Base-by-base conservation (phyloP, 2,329 filamentous ascomycete species). In the Ceratocystis diversiconidia region DNA sequence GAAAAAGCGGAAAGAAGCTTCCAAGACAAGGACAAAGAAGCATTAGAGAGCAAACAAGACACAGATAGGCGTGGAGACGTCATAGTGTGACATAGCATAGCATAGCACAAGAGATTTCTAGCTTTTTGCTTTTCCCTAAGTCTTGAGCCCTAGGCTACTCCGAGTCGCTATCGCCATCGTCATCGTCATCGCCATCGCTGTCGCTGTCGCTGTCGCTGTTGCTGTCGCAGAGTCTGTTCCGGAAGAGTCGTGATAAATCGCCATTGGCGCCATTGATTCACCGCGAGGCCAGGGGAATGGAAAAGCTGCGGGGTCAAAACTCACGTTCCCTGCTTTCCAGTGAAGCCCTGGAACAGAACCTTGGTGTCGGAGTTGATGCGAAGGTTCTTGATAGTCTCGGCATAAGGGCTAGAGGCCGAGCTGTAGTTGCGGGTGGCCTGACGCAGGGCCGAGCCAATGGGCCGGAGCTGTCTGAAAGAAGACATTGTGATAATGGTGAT, bases 281-380 rank as follows among this genome's bases (percentile, higher is more conserved):
- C 36, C 12, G 36, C 36, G 36, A 36, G 32, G 32, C 32, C 32
- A 36, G 32, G 32, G 32, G 10, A 15, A 62, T 64, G 28, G 7
- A 36, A 17, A n/a, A 17, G 25, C n/a, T 50, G 22, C 32, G 19
- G 17, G 32, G 28, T 15, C 17, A 22, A 52, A 15, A 86, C 87
- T 79, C 77, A 91, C 88, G 88, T 92, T 87, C 90, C 90, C 83
- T 95, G 91, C 82, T 90, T 94, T 76, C 92, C 92, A 66, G 92
- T 97, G 78, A 97, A 97, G 71, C 94, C 94, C 80, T 99, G 94
- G 82, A 85, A 97, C 73, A 97, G 81, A 71, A 99, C 90, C 81
- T 94, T 95, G 72, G 94, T 99, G 71, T 96, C 87, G 76, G 81
- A 75, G 78, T 91, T 96, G 81, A 97, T 92, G 79, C 90, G 88